Base-by-base conservation (phyloP, 2,329 filamentous ascomycete genomes). In the Alternaria infectoria region DNA sequence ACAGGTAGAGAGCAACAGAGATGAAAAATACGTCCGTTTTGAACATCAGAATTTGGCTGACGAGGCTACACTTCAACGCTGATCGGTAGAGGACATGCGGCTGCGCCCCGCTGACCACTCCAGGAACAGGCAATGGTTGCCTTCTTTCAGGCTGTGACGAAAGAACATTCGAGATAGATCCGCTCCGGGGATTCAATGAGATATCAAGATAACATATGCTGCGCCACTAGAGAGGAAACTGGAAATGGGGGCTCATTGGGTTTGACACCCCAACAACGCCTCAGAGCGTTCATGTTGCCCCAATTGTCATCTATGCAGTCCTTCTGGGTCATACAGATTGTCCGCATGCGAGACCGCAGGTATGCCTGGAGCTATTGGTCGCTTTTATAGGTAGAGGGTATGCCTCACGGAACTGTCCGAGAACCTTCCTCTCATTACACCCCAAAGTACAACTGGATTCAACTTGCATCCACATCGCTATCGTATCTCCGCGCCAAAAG, bases 91-190 rank as follows among this genome's bases (percentile, higher is more conserved):
- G 7, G 3, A 1, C 32, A 36, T 36, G 32, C 32, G 3, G 32
- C 32, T 36, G 32, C 32, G 32, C 32, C 32, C 32, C 3, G 0
- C 32, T 36, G 32, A 36, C 7, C 6, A 36, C 1, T 28, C 65
- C 65, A 68, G 67, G 63, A 57, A 70, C 73, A 73, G 70, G 72
- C 65, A 72, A 68, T 60, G 52, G 58, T 68, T 74, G 75, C 75
- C 76, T 77, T 67, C 58, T 73, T 71, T 62, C 57, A 71, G 71
- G 75, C 72, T 64, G 69, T 76, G 72, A 76, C 71, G 70, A 71
- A 69, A 63, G 64, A 25, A 63, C 17, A 26, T 36, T 65, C 54
- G 43, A 62, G 65, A 58, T 51, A 50, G 59, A 61, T 66, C 67
- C 59, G 47, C 57, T 59, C 61, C 52, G 62, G 67, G 57, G 62